Evolutionary conservation across 108 stramenopile genomes (phyloP), one percentile per base, ranked within the genome.

Genomic region (Chaetoceros muelleri): DNA sequence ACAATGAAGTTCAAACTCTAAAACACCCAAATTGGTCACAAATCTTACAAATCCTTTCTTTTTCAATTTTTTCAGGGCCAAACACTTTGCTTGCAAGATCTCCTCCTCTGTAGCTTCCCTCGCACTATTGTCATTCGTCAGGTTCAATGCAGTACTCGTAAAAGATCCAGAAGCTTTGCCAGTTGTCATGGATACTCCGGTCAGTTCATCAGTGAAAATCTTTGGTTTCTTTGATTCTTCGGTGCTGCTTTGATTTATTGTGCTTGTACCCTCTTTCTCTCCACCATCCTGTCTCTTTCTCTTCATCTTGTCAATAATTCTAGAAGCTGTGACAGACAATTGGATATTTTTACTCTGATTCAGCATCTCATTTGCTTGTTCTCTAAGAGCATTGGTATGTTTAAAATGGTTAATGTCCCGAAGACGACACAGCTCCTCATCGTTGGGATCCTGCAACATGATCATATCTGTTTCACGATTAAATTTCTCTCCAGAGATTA

Each of bases 31-130:
- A 20, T 75, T 85, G 7, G 93, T 93, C 46, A 72, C 70, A 34
- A 97, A 66, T 44, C 79, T 78, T 0, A 93, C 94, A 46, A 88
- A 90, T 16, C 94, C 95, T 73, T 98, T 98, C 62, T 84, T 84
- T 30, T 80, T 80, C 10, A 87, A 64, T 0, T 57, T 45, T 46
- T 80, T 62, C 53, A 96, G 67, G 18, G 73, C 66, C 26, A 69
- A 64, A 52, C 80, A 96, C 40, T 90, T 81, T 3, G 88, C 75
- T 54, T 78, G 62, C 22, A 92, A 53, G 8, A 96, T 79, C 60
- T 96, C 97, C 45, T 90, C 95, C 34, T 80, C 70, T 3, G 92
- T 92, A 0, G 97, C 97, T 20, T 66, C 64, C 8, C 94, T 68
- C 13, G 66, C 57, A 2, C 48, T 66, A 62, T 82, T 91, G 26